phyloP scores from a whole-genome alignment of 192 early-diverging fungal species.

The Mortierella claussenii region DNA sequence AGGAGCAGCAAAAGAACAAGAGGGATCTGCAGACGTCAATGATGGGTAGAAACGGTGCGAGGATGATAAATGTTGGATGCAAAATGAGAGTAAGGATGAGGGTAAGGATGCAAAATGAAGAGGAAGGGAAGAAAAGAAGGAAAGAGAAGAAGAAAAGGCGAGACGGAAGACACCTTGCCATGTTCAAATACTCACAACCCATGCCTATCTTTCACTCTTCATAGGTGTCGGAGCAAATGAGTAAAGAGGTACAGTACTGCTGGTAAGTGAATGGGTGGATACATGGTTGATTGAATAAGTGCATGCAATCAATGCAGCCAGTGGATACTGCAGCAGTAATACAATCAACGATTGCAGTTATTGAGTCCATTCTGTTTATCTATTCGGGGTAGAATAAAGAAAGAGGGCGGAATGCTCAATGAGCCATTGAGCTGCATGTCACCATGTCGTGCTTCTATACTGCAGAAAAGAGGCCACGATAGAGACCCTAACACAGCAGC shows the following conservation, averaged over 20 bases:
- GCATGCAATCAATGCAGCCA: background rate
- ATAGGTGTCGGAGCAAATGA: no score
- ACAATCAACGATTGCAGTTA: no score
- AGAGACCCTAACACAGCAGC: constrained; percentile 1
- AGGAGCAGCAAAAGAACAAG: constrained; percentile 1
- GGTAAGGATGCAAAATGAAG: background rate
- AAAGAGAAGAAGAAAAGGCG: constrained; percentile 7
- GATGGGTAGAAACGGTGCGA: no score
- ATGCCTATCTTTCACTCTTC: no score
- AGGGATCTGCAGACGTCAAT: no score
- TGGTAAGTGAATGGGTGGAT: background rate
- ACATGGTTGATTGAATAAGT: background rate
- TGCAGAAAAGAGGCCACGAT: background rate
- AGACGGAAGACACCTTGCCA: constrained; percentile 4
- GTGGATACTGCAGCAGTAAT: background rate
- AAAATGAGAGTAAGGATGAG: background rate
- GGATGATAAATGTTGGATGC: no score
- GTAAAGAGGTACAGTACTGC: no score
- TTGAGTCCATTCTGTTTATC: no score
- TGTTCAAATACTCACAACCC: constrained; percentile 47
- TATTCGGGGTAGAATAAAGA: no score
- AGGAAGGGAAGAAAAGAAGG: background rate
- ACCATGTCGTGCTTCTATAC: background rate
- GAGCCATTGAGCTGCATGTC: background rate
- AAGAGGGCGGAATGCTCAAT: background rate